Conservation (phyloP, 2,329 filamentous ascomycete species). For the Paracamarosporium sp. region DNA sequence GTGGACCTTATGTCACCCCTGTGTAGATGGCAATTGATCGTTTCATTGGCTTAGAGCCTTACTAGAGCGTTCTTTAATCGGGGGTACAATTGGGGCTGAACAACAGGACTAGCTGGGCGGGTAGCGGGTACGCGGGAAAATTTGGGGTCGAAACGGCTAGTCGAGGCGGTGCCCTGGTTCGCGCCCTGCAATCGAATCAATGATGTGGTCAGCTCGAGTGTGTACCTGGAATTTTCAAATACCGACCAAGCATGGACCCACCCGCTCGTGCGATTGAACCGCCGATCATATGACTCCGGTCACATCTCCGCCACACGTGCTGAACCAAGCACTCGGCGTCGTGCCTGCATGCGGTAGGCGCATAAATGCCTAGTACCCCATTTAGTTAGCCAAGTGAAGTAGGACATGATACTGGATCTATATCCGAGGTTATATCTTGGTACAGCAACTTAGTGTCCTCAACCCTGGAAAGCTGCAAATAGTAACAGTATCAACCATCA, state of each 20-base stretch:
- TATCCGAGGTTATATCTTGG: neutral
- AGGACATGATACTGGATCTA: neutral
- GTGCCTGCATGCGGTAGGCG: neutral
- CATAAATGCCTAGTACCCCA: neutral
- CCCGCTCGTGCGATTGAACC: neutral
- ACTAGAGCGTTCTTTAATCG: too few relatives aligned
- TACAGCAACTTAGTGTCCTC: neutral
- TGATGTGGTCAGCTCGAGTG: too few relatives aligned
- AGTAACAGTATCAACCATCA: neutral
- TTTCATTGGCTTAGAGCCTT: too few relatives aligned
- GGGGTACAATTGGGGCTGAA: too few relatives aligned
- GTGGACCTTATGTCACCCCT: too few relatives aligned
- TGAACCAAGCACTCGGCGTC: neutral
- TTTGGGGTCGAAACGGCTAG: neutral
- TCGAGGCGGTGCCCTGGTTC: constrained; percentile 1
- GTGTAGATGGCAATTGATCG: too few relatives aligned
- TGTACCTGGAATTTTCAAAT: neutral
- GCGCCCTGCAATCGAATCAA: neutral
- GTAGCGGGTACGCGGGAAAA: neutral
- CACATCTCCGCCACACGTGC: neutral
- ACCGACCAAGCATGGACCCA: neutral
- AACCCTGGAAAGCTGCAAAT: neutral
- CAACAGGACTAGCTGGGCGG: too few relatives aligned
- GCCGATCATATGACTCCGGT: neutral
- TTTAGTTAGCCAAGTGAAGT: neutral